A percentile compares a stretch with the other conserved stretches of the same genome.
phyloP scores from a whole-genome alignment of 768 basidiomycete genomes.

The Lanmaoa rubissima region DNA sequence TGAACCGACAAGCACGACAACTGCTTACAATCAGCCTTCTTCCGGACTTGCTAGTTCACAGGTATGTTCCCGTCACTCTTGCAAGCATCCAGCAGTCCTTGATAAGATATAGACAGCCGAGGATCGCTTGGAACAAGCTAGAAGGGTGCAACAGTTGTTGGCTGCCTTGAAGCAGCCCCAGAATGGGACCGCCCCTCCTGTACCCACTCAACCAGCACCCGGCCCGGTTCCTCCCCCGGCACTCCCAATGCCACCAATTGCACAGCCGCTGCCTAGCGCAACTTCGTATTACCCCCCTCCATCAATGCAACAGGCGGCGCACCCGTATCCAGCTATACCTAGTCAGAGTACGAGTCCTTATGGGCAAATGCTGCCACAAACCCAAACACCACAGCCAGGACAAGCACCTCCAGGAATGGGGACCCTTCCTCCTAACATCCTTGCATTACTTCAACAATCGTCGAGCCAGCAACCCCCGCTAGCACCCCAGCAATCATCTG shows the following conservation, averaged over 20 bases:
- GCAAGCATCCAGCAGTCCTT: background rate
- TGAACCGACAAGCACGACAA: constrained; percentile 22
- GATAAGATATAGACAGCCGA: constrained; percentile 37
- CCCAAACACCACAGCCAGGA: constrained; percentile 30
- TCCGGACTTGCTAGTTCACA: constrained; percentile 18
- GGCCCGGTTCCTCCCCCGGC: constrained; percentile 36
- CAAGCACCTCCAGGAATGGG: constrained; percentile 37
- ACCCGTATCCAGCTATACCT: constrained; percentile 25
- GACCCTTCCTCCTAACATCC: constrained; percentile 62
- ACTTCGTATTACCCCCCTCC: constrained; percentile 45
- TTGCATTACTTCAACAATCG: constrained; percentile 62
- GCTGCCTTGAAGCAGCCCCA: constrained; percentile 78
- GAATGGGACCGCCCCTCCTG: constrained; percentile 25
- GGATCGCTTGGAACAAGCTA: constrained; percentile 85
- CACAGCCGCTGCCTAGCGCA: constrained; percentile 29
- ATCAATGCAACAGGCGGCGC: constrained; percentile 29
- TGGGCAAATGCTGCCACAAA: constrained; percentile 29
- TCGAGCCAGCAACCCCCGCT: constrained; percentile 37
- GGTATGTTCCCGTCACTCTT: constrained; percentile 26
- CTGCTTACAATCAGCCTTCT: constrained; percentile 29
- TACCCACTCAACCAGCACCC: constrained; percentile 29
- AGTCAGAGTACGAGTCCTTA: constrained; percentile 25
- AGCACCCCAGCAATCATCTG: constrained; percentile 30
- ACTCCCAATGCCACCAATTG: constrained; percentile 36
- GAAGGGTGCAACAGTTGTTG: constrained; percentile 79